Evolutionary conservation across 176 grass and related monocot genomes (phyloP).

Genomic region (Aegilops umbellulata): DNA sequence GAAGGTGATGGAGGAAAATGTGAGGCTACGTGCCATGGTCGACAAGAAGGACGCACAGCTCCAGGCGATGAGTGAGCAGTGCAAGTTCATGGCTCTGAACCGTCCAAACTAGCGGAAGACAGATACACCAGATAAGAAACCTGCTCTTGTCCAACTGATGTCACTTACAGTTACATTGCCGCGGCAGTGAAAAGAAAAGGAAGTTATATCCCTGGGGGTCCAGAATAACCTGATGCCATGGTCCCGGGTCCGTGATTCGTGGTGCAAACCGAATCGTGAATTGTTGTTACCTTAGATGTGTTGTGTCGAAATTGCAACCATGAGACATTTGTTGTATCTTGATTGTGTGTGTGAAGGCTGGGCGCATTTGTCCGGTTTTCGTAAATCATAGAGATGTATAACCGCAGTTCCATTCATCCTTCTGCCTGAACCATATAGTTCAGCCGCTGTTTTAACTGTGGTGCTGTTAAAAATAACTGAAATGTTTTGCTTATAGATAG

Average conservation of each 20-base stretch:
- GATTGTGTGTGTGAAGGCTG: slow-evolving; percentile 9
- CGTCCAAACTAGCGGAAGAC: slow-evolving; percentile 30
- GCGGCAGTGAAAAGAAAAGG: not conserved
- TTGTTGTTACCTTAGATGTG: slow-evolving; percentile 26
- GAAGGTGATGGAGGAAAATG: slow-evolving; percentile 92
- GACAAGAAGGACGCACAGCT: slow-evolving; percentile 94
- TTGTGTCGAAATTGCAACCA: not conserved
- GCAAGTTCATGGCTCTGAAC: slow-evolving; percentile 90
- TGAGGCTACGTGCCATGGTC: slow-evolving; percentile 65
- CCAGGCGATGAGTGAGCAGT: slow-evolving; percentile 88
- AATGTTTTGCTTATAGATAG: not conserved
- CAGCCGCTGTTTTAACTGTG: not conserved
- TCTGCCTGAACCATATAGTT: not conserved
- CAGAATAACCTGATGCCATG: not conserved
- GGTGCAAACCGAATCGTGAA: not conserved
- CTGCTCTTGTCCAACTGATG: slow-evolving; percentile 18
- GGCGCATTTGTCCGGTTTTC: not conserved
- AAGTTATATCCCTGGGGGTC: not conserved
- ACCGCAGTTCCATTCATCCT: not conserved
- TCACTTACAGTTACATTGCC: slow-evolving; percentile 31
- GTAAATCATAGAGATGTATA: not conserved
- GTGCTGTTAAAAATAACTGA: not conserved
- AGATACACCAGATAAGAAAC: not conserved
- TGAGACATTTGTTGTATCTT: slow-evolving; percentile 2
- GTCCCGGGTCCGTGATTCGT: not conserved